Evolutionary conservation across 1,284 basidiomycete genomes (phyloP).

Genomic region (Schizophyllum amplum): DNA sequence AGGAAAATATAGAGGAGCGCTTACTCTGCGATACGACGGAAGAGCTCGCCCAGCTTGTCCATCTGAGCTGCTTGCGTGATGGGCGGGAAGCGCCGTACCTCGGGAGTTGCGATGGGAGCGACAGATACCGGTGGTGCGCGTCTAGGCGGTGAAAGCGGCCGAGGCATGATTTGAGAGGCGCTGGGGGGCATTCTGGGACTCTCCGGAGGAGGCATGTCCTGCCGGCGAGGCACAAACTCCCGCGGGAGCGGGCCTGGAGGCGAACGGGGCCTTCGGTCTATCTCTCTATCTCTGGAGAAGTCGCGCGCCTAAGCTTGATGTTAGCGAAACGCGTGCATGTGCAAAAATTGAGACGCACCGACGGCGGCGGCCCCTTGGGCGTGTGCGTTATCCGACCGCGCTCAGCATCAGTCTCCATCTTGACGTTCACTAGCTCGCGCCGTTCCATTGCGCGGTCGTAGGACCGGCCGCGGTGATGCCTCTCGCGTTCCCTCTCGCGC

Average conservation of each 20-base stretch:
- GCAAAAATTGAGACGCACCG: not conserved
- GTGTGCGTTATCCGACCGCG: slow-evolving; percentile 6
- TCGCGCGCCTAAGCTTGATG: not conserved
- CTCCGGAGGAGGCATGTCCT: not conserved
- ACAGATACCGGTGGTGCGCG: slow-evolving; percentile 1
- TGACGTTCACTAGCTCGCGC: not conserved
- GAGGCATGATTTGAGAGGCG: not conserved
- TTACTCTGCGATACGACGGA: slow-evolving; percentile 34
- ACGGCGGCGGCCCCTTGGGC: not conserved
- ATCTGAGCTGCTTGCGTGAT: not conserved
- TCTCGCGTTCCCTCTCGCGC: slow-evolving; percentile 6
- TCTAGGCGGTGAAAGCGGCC: not conserved
- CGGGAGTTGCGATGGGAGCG: not conserved
- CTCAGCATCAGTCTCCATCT: slow-evolving; percentile 5
- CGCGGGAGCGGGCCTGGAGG: not conserved
- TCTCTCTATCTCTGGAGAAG: not conserved
- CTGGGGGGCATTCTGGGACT: not conserved
- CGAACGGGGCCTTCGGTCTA: not conserved
- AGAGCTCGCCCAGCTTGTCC: slow-evolving; percentile 18
- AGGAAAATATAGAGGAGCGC: slow-evolving; percentile 11
- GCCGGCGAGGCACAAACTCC: not conserved
- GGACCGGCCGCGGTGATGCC: slow-evolving; percentile 6
- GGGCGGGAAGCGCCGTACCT: not conserved
- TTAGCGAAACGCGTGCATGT: not conserved
- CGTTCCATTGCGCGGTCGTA: slow-evolving; percentile 1